Evolutionary conservation across 345 rosid species (phyloP), one percentile per base, ranked within the genome.

Genomic region (Arabis alpina): DNA sequence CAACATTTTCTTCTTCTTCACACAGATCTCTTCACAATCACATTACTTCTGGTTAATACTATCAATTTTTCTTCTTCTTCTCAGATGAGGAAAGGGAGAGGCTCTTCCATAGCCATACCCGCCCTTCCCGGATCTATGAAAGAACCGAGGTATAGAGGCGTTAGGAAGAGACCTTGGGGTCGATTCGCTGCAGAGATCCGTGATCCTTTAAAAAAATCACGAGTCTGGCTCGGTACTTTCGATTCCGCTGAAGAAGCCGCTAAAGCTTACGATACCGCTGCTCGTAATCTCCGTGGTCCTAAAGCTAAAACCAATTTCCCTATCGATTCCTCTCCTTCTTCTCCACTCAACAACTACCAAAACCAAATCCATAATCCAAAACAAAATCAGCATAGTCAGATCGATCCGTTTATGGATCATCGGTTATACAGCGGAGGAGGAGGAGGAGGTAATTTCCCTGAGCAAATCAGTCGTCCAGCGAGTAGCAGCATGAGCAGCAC

Each of bases 171-270:
- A 80, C 97, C 93, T 12, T 89, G 96, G 93, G 97, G 98, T 0
- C 76, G 88, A 28, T 93, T 83, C 79, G 96, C 97, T 0, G 97
- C 98, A 0, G 98, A 93, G 89, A 93, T 93, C 86, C 83, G 98
- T 51, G 96, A 93, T 76, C 98, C 98, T 0, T 64, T 80, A 77
- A 93, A 88, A 61, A 93, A 90, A 61, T 79, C 96, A 1, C 75
- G 97, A 1, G 98, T 93, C 1, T 90, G 98, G 98, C 87, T 93
- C 4, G 98, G 98, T 12, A 93, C 98, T 24, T 93, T 88, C 43
- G 88, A 87, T 48, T 86, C 97, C n/a, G 97, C 97, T 3, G 92
- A 81, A 30, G 98, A 90, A 2, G 98, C 98, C 0, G 98, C 98
- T 2, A 83, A 84, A 10, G 97, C 98, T 23, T 93, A 93, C 77